Evolutionary conservation across 2,329 filamentous ascomycete species (phyloP).

Genomic region (Talaromyces sp.): DNA sequence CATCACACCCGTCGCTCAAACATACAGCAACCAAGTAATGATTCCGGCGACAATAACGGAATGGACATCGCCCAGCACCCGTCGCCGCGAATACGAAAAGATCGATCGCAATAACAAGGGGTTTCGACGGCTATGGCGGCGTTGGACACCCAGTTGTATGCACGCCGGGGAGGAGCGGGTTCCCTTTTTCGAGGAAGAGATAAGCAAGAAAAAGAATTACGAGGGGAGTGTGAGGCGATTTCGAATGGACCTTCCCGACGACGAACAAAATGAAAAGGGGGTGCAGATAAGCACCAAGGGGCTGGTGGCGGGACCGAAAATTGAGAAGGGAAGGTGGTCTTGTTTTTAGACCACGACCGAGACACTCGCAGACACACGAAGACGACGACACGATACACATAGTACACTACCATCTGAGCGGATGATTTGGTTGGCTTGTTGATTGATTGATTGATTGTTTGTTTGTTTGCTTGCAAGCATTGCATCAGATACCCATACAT

Average conservation of each 20-base stretch:
- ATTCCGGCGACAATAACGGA: slow-evolving; percentile 42
- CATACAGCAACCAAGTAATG: slow-evolving; percentile 19
- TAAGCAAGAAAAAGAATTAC: slow-evolving; percentile 35
- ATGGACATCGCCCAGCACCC: slow-evolving; percentile 45
- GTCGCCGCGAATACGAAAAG: slow-evolving; percentile 51
- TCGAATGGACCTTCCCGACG: slow-evolving; percentile 41
- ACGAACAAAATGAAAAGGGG: background rate
- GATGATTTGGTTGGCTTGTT: background rate
- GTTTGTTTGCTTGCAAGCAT: background rate
- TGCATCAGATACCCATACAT: slow-evolving; percentile 8
- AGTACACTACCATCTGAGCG: background rate
- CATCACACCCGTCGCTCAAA: background rate
- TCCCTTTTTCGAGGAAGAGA: slow-evolving; percentile 40
- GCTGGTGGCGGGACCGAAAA: background rate
- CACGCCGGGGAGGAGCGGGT: slow-evolving; percentile 31
- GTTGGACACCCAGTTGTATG: slow-evolving; percentile 41
- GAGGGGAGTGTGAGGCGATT: slow-evolving; percentile 46
- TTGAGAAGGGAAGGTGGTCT: slow-evolving; percentile 16
- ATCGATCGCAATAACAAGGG: slow-evolving; percentile 46
- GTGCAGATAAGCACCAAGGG: background rate
- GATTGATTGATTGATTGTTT: slow-evolving; percentile 1
- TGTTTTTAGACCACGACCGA: slow-evolving; percentile 13
- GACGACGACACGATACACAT: background rate
- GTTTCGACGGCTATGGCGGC: slow-evolving; percentile 41
- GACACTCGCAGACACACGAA: too few relatives aligned